A percentile compares a stretch with the other conserved stretches of the same genome.
phyloP scores from a whole-genome alignment of 2,329 filamentous ascomycete species.

The Colletotrichum sp. region DNA sequence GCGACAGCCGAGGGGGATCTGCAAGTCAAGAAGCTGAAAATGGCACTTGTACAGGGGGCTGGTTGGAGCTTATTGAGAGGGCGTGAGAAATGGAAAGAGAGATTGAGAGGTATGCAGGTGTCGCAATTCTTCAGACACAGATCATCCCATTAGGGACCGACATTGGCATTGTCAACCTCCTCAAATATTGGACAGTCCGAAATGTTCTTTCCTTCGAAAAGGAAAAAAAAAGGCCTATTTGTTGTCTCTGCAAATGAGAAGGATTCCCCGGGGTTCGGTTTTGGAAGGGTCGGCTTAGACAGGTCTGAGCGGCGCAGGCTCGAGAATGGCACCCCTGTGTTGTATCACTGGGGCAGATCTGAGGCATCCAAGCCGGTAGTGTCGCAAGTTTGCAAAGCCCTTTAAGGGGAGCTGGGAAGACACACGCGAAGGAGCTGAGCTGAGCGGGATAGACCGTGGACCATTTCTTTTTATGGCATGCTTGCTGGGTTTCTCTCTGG shows the following conservation, averaged over 20 bases:
- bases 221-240: neutral
- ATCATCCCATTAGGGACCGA: neutral
- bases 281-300: neutral
- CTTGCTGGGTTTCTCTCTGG: neutral
- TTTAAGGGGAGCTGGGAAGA: neutral
- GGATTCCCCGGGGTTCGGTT: conserved; percentile 1
- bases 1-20: neutral
- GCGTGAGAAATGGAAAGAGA: neutral
- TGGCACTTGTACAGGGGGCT: neutral
- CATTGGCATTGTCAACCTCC: neutral
- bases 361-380: conserved; percentile 20
- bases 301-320: neutral
- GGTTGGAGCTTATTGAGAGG: neutral
- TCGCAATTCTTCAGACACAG: conserved; percentile 5
- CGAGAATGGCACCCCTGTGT: neutral
- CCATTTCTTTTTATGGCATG: neutral
- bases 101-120: neutral
- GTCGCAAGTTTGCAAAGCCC: conserved; percentile 1
- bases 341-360: conserved; percentile 16
- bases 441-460: neutral
- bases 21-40: neutral
- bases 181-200: neutral
- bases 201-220: neutral
- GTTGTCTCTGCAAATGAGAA: neutral
- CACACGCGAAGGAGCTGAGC: neutral